Conservation (phyloP, 768 basidiomycete species). For the Pulveroboletus frians region DNA sequence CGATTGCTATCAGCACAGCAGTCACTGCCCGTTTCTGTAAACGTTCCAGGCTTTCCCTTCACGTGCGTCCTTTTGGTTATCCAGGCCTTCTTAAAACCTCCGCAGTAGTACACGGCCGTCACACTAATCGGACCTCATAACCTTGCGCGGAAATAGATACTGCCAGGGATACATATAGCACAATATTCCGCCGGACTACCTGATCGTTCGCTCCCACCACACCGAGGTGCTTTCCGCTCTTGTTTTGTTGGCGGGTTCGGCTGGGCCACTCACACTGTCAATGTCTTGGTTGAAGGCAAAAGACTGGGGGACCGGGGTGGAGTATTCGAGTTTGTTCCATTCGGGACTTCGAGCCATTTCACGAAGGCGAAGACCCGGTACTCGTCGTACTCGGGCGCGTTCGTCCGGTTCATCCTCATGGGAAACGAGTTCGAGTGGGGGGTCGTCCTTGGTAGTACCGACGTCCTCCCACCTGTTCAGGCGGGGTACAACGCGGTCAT, state of each 20-base stretch:
- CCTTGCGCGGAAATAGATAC: slow-evolving; percentile 18
- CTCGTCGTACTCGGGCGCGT: neutral
- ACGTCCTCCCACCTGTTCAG: slow-evolving; percentile 10
- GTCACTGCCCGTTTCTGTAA: slow-evolving; percentile 6
- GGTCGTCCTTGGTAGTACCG: neutral
- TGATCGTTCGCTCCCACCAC: neutral
- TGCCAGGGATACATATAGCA: slow-evolving; percentile 25
- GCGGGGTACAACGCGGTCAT: slow-evolving; percentile 1
- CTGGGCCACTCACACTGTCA: neutral
- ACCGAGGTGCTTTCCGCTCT: neutral
- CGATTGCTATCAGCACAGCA: slow-evolving; percentile 2
- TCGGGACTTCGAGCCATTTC: slow-evolving; percentile 34
- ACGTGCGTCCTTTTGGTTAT: slow-evolving; percentile 12
- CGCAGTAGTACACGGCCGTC: neutral
- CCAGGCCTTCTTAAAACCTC: slow-evolving; percentile 1
- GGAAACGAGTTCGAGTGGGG: neutral
- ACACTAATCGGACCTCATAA: slow-evolving; percentile 2
- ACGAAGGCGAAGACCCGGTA: slow-evolving; percentile 1
- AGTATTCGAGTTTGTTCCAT: slow-evolving; percentile 34
- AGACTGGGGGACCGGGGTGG: slow-evolving; percentile 26
- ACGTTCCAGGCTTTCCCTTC: neutral
- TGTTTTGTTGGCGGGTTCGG: neutral
- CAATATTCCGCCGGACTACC: neutral
- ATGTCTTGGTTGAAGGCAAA: slow-evolving; percentile 32
- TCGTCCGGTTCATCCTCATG: slow-evolving; percentile 8